phyloP scores from a whole-genome alignment of 1,284 basidiomycete species.

The Xanthoconium separans region DNA sequence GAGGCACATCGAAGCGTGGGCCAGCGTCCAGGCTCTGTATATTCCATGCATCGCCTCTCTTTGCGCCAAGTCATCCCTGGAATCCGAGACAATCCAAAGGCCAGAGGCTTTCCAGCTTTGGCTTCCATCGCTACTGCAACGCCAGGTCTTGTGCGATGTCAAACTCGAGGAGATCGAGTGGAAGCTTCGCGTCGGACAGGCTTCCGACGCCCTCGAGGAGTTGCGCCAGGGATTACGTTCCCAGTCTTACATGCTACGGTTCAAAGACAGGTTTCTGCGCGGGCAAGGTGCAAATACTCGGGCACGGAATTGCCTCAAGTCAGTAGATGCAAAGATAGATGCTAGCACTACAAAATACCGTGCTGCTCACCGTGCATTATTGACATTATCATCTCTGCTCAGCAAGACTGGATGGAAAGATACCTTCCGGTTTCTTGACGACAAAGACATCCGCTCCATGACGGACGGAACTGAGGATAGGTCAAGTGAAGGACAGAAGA shows the following conservation, averaged over 20 bases:
- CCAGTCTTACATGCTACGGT: neutral
- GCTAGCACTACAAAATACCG: neutral
- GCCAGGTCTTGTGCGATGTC: neutral
- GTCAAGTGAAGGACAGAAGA: neutral
- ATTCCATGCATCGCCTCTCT: neutral
- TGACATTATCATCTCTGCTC: neutral
- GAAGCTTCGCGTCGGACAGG: slow-evolving; percentile 5
- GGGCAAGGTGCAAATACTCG: slow-evolving; percentile 3
- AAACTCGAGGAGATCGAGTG: slow-evolving; percentile 1
- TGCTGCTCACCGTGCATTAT: neutral
- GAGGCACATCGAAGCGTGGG: neutral
- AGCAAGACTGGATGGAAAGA: neutral
- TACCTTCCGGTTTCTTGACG: neutral
- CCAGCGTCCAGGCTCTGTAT: slow-evolving; percentile 9
- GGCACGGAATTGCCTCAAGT: neutral
- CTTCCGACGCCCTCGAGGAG: slow-evolving; percentile 1
- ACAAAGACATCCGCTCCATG: neutral
- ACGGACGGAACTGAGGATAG: neutral
- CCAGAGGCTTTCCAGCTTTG: neutral
- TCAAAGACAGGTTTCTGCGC: slow-evolving; percentile 2
- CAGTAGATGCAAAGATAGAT: neutral
- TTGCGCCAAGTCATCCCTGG: neutral
- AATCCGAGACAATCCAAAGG: neutral
- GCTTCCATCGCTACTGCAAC: neutral
- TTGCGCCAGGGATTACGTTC: neutral